Percentiles rank a stretch among this genome's conserved stretches.
Evolutionary conservation across 228 moss, liverwort and hornwort genomes (phyloP).

Genomic region (Sphagnum magellanicum): DNA sequence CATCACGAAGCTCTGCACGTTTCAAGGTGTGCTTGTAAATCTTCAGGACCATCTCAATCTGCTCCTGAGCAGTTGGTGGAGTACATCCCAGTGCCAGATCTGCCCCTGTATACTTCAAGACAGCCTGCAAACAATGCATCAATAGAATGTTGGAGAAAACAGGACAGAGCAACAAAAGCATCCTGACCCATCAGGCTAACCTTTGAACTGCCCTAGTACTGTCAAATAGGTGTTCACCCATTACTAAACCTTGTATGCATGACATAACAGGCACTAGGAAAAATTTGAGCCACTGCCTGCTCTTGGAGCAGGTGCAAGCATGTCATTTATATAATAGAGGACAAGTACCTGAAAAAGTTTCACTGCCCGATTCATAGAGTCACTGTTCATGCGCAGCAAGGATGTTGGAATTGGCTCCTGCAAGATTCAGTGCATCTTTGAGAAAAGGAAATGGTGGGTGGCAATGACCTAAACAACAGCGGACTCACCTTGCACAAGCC

Average conservation of each 20-base stretch:
- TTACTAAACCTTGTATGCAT: too few species aligned
- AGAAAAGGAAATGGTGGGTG: neutral
- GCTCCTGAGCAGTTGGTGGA: constrained; percentile 48
- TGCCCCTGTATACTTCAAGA: constrained; percentile 49
- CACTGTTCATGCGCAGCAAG: constrained; percentile 48
- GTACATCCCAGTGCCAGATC: constrained; percentile 24
- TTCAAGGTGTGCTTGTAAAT: constrained; percentile 61
- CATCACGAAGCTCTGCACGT: constrained; percentile 56
- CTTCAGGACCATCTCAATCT: constrained; percentile 54
- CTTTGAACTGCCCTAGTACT: too few species aligned
- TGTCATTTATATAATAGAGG: too few species aligned
- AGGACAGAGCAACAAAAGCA: too few species aligned
- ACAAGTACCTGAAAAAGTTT: constrained; percentile 39
- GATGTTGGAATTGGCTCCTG: constrained; percentile 65
- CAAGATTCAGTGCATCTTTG: neutral
- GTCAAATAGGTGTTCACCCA: too few species aligned
- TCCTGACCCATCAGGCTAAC: too few species aligned
- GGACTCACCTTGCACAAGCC: neutral
- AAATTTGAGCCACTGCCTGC: too few species aligned
- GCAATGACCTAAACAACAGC: neutral
- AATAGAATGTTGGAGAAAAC: neutral
- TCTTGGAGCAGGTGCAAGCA: too few species aligned
- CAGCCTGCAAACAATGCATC: constrained; percentile 12
- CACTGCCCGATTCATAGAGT: constrained; percentile 59
- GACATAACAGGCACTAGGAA: too few species aligned